Percentiles rank a stretch among this genome's conserved stretches.
Conservation (phyloP, 768 basidiomycete genomes). For the Astraeus odoratus region DNA sequence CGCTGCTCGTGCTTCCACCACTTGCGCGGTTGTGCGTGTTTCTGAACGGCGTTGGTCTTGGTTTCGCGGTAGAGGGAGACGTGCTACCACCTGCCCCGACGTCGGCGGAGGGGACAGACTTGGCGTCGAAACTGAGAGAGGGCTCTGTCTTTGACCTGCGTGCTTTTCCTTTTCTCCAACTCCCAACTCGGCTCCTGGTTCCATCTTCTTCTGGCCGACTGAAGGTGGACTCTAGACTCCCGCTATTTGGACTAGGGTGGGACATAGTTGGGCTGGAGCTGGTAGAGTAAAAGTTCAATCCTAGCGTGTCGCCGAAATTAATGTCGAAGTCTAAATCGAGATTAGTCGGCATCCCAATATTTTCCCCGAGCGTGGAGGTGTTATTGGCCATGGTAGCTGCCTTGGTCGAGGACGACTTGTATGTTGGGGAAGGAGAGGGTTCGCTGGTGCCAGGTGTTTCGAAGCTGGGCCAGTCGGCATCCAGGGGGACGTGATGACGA, state of each 20-base stretch:
- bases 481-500: constrained; percentile 6
- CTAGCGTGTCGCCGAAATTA: constrained; percentile 5
- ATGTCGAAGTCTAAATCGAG: constrained; percentile 18
- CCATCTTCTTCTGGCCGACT: constrained; percentile 10
- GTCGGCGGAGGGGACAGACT: not conserved
- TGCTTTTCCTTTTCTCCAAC: constrained; percentile 1
- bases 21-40: not conserved
- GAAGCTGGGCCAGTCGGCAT: constrained; percentile 8
- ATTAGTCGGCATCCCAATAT: constrained; percentile 1
- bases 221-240: too few species aligned
- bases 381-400: not conserved
- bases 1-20: not conserved
- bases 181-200: constrained; percentile 4
- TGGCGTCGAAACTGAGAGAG: constrained; percentile 9
- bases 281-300: constrained; percentile 11
- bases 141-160: constrained; percentile 3
- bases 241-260: too few species aligned
- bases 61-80: not conserved
- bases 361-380: not conserved
- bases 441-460: not conserved
- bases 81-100: not conserved
- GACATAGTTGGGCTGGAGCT: constrained; percentile 17
- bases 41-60: not conserved
- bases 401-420: not conserved
- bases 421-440: not conserved